Evolutionary conservation across 2,329 filamentous ascomycete genomes (phyloP).

Genomic region (Rasamsonia emersonii): DNA sequence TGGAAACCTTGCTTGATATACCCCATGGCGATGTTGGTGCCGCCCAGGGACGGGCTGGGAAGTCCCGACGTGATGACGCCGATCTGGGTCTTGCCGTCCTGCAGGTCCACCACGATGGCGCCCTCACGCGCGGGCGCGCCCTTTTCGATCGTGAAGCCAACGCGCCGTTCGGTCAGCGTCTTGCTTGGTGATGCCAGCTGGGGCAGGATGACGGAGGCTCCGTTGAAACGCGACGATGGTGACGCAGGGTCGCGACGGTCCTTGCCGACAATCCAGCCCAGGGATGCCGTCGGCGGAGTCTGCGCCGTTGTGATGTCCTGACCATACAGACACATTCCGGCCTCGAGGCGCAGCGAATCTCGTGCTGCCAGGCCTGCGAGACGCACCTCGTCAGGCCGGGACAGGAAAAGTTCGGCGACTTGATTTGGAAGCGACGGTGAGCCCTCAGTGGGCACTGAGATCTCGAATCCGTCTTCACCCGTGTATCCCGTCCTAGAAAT

Average conservation of each 20-base stretch:
- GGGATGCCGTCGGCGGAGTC: conserved; percentile 57
- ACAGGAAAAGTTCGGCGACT: conserved; percentile 62
- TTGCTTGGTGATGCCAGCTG: conserved; percentile 55
- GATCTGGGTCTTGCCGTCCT: conserved; percentile 52
- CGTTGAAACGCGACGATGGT: conserved; percentile 59
- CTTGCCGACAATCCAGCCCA: conserved; percentile 79
- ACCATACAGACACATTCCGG: conserved; percentile 99
- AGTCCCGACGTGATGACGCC: conserved; percentile 83
- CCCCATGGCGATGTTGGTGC: conserved; percentile 90
- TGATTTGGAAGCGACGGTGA: conserved; percentile 38
- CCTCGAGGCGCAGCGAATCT: conserved; percentile 87
- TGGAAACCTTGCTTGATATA: conserved; percentile 76
- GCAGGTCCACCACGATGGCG: conserved; percentile 59
- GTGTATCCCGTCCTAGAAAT: conserved; percentile 91
- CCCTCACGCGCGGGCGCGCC: conserved; percentile 88
- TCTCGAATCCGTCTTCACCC: conserved; percentile 96
- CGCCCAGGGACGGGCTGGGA: conserved; percentile 71
- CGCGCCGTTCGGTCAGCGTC: conserved; percentile 61
- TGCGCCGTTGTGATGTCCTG: conserved; percentile 81
- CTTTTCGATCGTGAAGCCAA: conserved; percentile 68
- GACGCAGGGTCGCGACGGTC: conserved; percentile 51
- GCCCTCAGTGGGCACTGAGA: conserved; percentile 63
- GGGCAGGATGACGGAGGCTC: conserved; percentile 64
- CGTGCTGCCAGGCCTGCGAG: conserved; percentile 84
- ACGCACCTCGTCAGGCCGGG: conserved; percentile 57